Base-by-base conservation (phyloP, 352 stramenopile genomes). In the Phytophthora macrochlamydospora region DNA sequence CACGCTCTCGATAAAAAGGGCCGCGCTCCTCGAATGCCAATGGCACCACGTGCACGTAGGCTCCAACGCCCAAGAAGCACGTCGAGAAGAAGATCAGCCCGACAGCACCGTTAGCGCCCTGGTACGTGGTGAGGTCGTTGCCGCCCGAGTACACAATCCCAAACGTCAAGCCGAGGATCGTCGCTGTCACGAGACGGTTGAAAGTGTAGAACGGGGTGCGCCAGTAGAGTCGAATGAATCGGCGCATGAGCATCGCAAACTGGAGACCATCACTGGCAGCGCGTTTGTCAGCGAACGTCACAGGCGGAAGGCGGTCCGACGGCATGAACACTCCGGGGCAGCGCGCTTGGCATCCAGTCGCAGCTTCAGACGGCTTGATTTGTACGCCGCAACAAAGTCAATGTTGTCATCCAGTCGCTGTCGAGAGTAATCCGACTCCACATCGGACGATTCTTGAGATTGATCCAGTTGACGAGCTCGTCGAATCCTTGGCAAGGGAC, bases 1-100 rank as follows among this genome's bases (percentile, higher is more conserved):
- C 81, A 7, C 95, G 90, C 67, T 98, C 93, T 7, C 93, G 78
- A 80, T 98, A 98, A 61, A 91, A 98, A 51, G 92, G 83, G 4
- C 92, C 90, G 31, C 93, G 80, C 56, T 97, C 89, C 43, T 86
- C 77, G 67, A 91, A 83, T 42, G 92, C 85, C 3, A 97, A 62
- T 6, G 87, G 80, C 6, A 97, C 51, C 2, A 90, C 75, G 2
- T 78, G 84, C 29, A 92, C 64, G 45, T 94, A 87, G 32, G 75
- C 78, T 12, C 82, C 79, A 30, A 95, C 75, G 30, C 79, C 75
- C 43, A 92, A 77, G 58, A 97, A 96, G 50, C 86, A 70, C 14
- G 88, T 86, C 7, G 81, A 84, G 6, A 92, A 83, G 66, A 95
- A 97, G 40, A 96, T 90, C 0, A 94, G 61, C n/a, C 83, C 79